A percentile compares a stretch with the other conserved stretches of the same genome.
Evolutionary conservation across 208 protist species (phyloP).

Genomic region (Wallacemonas rigidus): DNA sequence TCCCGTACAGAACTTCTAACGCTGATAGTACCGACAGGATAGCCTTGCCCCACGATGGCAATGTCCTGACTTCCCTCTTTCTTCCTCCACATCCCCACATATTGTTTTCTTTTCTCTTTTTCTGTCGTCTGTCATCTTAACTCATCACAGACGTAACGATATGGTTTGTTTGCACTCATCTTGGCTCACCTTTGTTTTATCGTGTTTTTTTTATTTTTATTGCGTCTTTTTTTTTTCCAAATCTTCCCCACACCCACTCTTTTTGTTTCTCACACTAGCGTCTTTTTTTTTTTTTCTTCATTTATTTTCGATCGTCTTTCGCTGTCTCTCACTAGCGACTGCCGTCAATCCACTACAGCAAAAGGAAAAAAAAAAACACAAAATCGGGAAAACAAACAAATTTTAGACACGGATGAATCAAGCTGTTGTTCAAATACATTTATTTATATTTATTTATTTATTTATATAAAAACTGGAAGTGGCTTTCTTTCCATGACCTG

Average conservation of each 20-base stretch:
- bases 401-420: too few species aligned
- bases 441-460: too few species aligned
- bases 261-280: conserved; percentile 14
- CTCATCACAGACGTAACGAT: neutral
- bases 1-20: too few species aligned
- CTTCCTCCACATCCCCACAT: neutral
- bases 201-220: conserved; percentile 18
- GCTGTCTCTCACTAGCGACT: neutral
- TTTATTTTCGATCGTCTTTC: conserved; percentile 1
- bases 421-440: too few species aligned
- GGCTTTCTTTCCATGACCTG: neutral
- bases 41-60: too few species aligned
- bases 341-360: neutral
- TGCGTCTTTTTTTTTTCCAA: conserved; percentile 3
- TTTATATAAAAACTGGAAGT: neutral
- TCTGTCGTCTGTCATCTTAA: conserved; percentile 9
- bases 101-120: conserved; percentile 2
- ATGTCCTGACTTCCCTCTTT: too few species aligned
- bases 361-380: neutral
- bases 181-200: conserved; percentile 17
- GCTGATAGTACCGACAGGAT: too few species aligned
- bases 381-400: neutral
- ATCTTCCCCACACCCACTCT: neutral
- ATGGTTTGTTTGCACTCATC: conserved; percentile 2
- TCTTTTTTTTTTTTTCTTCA: conserved; percentile 22